Conservation (phyloP, 441 rosid genomes). For the Pelargonium citronellum region DNA sequence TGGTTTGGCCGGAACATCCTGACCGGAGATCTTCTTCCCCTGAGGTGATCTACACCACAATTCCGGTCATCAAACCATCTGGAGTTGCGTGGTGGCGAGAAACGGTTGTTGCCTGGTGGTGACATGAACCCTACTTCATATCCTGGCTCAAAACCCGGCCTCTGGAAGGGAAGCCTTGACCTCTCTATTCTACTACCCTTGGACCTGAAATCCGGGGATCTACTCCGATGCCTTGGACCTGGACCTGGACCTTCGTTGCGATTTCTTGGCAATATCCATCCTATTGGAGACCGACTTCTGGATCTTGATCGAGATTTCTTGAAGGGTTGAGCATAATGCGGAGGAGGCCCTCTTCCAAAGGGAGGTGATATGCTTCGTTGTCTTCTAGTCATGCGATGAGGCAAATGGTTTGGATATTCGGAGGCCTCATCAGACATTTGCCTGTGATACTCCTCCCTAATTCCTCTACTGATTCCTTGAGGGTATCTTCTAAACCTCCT, state of each 20-base stretch:
- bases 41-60: constrained; percentile 27
- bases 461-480: constrained; percentile 24
- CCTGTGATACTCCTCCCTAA: constrained; percentile 33
- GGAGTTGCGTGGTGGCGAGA: constrained; percentile 26
- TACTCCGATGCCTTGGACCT: constrained; percentile 31
- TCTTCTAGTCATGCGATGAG: constrained; percentile 32
- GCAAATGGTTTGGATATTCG: constrained; percentile 26
- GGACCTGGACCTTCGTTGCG: constrained; percentile 30
- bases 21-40: constrained; percentile 37
- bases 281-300: constrained; percentile 43
- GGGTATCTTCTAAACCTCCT: constrained; percentile 34
- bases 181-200: constrained; percentile 35
- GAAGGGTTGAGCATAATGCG: constrained; percentile 22
- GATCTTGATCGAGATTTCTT: constrained; percentile 42
- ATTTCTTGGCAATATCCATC: constrained; percentile 31
- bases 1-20: constrained; percentile 31
- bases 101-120: constrained; percentile 14
- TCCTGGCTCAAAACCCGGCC: constrained; percentile 28
- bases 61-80: constrained; percentile 36
- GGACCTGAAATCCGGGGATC: constrained; percentile 39
- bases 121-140: constrained; percentile 31
- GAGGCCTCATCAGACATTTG: constrained; percentile 23
- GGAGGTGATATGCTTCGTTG: constrained; percentile 42
- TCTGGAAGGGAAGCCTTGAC: constrained; percentile 37
- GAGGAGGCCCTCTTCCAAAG: constrained; percentile 24